Percentiles rank a stretch among this genome's conserved stretches.
These are phyloP conservation scores for Cordyceps javanica DNA, from an alignment of 2,329 filamentous ascomycete genomes.

Conservation along the genomic window DNA sequence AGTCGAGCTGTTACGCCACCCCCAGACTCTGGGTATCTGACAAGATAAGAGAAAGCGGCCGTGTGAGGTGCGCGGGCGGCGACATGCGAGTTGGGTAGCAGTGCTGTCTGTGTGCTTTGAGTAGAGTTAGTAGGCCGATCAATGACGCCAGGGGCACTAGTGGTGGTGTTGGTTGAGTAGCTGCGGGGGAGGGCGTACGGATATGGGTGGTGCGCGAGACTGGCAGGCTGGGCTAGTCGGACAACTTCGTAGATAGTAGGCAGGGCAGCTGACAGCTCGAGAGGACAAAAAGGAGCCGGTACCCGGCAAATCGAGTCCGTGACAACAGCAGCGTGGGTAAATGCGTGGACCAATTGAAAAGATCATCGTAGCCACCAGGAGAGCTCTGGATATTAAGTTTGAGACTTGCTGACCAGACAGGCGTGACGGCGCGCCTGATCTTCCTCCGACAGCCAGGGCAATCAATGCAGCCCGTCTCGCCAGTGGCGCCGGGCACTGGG, in stretches of 20 bases:
- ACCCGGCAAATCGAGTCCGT: not conserved
- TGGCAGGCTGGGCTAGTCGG: too few relatives aligned
- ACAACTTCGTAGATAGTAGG: not conserved
- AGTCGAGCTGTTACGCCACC: conserved; percentile 8
- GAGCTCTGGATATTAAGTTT: not conserved
- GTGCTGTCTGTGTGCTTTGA: not conserved
- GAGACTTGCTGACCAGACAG: not conserved
- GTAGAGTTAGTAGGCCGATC: not conserved
- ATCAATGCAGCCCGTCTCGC: not conserved
- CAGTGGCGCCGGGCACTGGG: not conserved
- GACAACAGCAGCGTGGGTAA: not conserved
- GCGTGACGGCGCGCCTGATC: not conserved
- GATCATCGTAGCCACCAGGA: not conserved
- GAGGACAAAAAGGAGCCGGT: not conserved
- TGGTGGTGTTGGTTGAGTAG: conserved; percentile 8
- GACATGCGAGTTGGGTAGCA: not conserved
- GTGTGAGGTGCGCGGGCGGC: not conserved
- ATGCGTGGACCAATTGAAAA: not conserved
- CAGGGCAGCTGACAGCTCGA: not conserved
- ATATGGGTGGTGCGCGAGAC: not conserved
- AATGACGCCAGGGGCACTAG: conserved; percentile 9
- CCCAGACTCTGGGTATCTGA: conserved; percentile 8
- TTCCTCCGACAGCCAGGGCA: not conserved
- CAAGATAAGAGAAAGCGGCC: not conserved
- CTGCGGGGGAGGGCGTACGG: too few relatives aligned